These are phyloP conservation scores for Neoascochyta sp. DNA, from an alignment of 2,329 filamentous ascomycete species.

Conservation along the genomic window DNA sequence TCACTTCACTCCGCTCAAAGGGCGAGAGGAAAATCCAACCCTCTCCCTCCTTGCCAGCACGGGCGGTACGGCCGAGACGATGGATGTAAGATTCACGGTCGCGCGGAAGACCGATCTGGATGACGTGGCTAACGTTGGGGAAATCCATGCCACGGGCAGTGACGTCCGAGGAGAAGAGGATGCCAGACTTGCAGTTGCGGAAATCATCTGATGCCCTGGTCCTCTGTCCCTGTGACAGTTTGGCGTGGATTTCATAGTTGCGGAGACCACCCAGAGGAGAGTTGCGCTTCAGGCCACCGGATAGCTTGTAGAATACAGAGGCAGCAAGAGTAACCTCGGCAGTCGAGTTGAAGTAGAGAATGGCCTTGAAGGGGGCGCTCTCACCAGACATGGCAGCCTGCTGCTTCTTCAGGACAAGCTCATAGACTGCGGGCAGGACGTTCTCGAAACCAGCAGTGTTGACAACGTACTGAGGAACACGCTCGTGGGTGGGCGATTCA, in stretches of 20 bases:
- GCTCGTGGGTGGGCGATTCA: conserved; percentile 79
- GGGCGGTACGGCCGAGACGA: conserved; percentile 52
- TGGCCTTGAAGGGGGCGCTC: conserved; percentile 80
- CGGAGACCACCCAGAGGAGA: conserved; percentile 32
- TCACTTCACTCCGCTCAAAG: conserved; percentile 50
- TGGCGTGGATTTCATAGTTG: conserved; percentile 70
- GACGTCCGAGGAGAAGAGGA: conserved; percentile 50
- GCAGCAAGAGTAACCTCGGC: conserved; percentile 64
- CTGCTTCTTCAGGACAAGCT: conserved; percentile 65
- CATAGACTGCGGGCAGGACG: conserved; percentile 69
- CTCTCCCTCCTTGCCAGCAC: conserved; percentile 69
- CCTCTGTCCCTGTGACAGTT: conserved; percentile 65
- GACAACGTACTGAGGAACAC: conserved; percentile 76
- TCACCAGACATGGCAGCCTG: conserved; percentile 42
- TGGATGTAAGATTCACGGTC: conserved; percentile 50
- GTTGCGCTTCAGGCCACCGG: conserved; percentile 34
- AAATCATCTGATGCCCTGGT: conserved; percentile 70
- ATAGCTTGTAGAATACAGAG: conserved; percentile 55
- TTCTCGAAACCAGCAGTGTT: conserved; percentile 68
- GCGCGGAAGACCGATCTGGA: conserved; percentile 48
- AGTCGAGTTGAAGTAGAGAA: conserved; percentile 84
- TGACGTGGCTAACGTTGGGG: conserved; percentile 51
- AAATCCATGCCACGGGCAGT: conserved; percentile 54
- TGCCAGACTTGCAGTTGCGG: conserved; percentile 57
- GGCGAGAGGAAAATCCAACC: conserved; percentile 64